Conservation (phyloP, 2,329 filamentous ascomycete species). For the Chrysoporthe cubensis region DNA sequence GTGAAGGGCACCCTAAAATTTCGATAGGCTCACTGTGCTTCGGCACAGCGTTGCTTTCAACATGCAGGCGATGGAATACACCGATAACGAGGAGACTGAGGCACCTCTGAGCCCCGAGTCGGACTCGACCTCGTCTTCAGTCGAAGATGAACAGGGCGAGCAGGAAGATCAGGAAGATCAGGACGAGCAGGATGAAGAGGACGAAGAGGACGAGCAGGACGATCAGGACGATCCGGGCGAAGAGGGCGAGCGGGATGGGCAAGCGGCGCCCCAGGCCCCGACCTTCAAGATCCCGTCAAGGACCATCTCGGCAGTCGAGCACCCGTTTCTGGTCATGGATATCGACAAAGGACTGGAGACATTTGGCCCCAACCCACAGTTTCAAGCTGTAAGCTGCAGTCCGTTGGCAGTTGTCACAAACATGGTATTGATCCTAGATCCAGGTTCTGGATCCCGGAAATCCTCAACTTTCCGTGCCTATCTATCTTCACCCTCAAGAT, state of each 20-base stretch:
- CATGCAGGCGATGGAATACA: slow-evolving; percentile 12
- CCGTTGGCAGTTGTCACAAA: not conserved
- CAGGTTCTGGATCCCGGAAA: slow-evolving; percentile 52
- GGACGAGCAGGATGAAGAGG: slow-evolving; percentile 8
- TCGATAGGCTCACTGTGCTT: not conserved
- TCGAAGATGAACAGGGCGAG: slow-evolving; percentile 12
- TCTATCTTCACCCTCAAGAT: slow-evolving; percentile 82
- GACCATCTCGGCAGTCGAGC: slow-evolving; percentile 48
- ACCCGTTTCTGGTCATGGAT: slow-evolving; percentile 47
- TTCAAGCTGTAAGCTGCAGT: slow-evolving; percentile 39
- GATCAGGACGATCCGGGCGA: slow-evolving; percentile 7
- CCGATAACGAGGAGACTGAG: slow-evolving; percentile 21
- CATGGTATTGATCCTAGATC: slow-evolving; percentile 9
- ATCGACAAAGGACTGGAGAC: slow-evolving; percentile 47
- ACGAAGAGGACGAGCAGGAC: slow-evolving; percentile 15
- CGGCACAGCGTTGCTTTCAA: not conserved
- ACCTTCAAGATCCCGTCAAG: slow-evolving; percentile 42
- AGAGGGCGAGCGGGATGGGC: slow-evolving; percentile 9
- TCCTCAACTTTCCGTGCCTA: slow-evolving; percentile 57
- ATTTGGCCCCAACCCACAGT: slow-evolving; percentile 45
- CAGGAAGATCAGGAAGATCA: slow-evolving; percentile 14
- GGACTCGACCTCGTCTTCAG: slow-evolving; percentile 4
- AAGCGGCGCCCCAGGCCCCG: slow-evolving; percentile 37
- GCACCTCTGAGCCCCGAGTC: slow-evolving; percentile 13
- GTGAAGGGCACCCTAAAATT: not conserved